A percentile compares a stretch with the other conserved stretches of the same genome.
phyloP scores from a whole-genome alignment of 1,284 basidiomycete species.

The Irpex sp. region DNA sequence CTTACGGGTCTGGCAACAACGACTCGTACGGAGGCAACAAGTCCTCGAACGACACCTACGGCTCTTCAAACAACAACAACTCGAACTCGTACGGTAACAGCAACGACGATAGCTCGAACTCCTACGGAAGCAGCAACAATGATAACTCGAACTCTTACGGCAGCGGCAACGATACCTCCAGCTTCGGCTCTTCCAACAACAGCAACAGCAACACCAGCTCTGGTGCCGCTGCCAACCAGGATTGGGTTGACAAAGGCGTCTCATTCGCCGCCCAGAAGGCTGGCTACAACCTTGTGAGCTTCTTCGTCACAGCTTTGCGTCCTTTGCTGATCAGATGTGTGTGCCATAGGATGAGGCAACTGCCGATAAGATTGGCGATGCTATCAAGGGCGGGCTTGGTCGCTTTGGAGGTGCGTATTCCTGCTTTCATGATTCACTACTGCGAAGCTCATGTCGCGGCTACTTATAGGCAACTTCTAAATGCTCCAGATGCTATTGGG shows the following conservation, averaged over 20 bases:
- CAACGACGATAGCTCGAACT: conserved; percentile 11
- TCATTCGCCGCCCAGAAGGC: neutral
- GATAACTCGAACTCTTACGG: neutral
- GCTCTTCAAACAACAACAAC: neutral
- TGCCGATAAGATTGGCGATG: conserved; percentile 4
- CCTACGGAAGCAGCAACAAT: conserved; percentile 3
- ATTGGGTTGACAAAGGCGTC: neutral
- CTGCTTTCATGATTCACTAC: neutral
- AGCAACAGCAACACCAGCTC: neutral
- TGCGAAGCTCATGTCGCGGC: too few relatives aligned
- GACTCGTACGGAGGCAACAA: neutral
- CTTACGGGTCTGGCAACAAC: conserved; percentile 9
- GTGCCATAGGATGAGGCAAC: neutral
- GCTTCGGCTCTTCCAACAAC: conserved; percentile 4
- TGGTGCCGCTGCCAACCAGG: neutral
- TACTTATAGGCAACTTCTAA: too few relatives aligned
- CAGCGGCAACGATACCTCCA: neutral
- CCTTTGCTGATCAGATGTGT: neutral
- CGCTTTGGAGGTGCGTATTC: neutral
- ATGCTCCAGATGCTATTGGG: too few relatives aligned
- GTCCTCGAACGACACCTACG: conserved; percentile 1
- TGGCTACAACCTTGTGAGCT: neutral
- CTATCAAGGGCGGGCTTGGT: neutral
- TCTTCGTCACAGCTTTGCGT: neutral
- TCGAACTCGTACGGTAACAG: conserved; percentile 8